Evolutionary conservation across 805 yeast genomes (phyloP).

Genomic region (Saccharomycopsis lassenensis): DNA sequence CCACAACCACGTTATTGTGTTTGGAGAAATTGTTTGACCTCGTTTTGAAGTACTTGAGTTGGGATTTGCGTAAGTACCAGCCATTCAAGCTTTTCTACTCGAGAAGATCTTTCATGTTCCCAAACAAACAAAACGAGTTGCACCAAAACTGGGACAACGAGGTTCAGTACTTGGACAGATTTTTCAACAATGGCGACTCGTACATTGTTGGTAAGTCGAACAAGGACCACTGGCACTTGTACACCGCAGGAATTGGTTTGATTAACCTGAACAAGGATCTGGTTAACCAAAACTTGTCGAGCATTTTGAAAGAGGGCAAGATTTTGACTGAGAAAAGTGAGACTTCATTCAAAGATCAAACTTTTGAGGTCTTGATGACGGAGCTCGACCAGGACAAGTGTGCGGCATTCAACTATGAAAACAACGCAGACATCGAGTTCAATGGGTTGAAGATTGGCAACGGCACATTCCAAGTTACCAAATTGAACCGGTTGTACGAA

Average conservation of each 20-base stretch:
- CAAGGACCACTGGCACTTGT: constrained; percentile 86
- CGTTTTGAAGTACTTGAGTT: constrained; percentile 30
- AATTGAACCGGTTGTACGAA: constrained; percentile 51
- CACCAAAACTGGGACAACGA: constrained; percentile 84
- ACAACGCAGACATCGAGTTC: constrained; percentile 45
- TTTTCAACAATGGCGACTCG: constrained; percentile 50
- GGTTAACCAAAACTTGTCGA: constrained; percentile 4
- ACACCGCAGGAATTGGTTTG: constrained; percentile 40
- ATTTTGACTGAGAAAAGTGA: constrained; percentile 8
- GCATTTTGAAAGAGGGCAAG: not conserved
- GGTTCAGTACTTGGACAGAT: constrained; percentile 52
- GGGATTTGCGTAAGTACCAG: constrained; percentile 28
- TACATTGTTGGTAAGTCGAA: constrained; percentile 74
- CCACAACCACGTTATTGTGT: constrained; percentile 82
- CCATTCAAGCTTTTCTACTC: constrained; percentile 77
- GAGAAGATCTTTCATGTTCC: constrained; percentile 87
- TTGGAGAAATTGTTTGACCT: constrained; percentile 51
- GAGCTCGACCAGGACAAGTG: constrained; percentile 53
- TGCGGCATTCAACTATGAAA: constrained; percentile 42
- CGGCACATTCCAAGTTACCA: constrained; percentile 51
- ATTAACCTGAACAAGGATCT: constrained; percentile 18
- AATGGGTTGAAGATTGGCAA: constrained; percentile 73
- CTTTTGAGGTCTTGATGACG: constrained; percentile 87
- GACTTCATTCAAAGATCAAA: constrained; percentile 53
- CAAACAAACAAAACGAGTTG: constrained; percentile 67